Base-by-base conservation (phyloP, 2,329 filamentous ascomycete species). In the Phyllosticta capitalensis region DNA sequence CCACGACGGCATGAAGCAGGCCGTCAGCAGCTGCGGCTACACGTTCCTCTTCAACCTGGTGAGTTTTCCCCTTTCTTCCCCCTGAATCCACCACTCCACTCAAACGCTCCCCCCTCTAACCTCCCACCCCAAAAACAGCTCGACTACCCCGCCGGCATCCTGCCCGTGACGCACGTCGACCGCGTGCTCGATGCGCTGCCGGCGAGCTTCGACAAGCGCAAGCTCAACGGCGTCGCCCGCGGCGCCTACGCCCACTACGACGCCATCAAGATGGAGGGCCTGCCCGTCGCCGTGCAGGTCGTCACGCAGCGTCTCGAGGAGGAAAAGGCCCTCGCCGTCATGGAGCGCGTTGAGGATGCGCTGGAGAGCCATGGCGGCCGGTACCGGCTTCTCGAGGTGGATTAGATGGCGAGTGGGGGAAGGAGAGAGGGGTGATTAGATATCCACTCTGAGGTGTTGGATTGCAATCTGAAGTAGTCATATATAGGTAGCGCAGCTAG, bases 41-140 rank as follows among this genome's bases (percentile, higher is more conserved):
- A 96, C 92, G 0, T 96, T 96, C 70, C 74, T 96, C 59, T 97
- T 94, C 77, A 96, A 96, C 67, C 65, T 96, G 67, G 86, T 89
- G 75, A 73, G 83, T 76, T 6, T 48, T 33, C 59, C 30, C 30
- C 52, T 17, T 17, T 20, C 50, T 9, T 21, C 54, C 51, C 9
- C 58, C 7, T 28, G 50, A 38, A 50, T 19, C 52, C 17, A 30
- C 17, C 6, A 24, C 7, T 49, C 22, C 17, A 50, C 9, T 9
- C 30, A 9, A 19, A 4, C 1, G 48, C 5, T 45, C 57, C 9
- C 24, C 61, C 26, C n/a, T n/a, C n/a, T n/a, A 10, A 14, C 21
- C 33, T 9, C 17, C 51, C 12, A 24, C 21, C 45, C 62, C 51
- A 59, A 50, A 24, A 58, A 19, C 63, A 89, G 83, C 83, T 96